phyloP scores from a whole-genome alignment of 352 stramenopile species.

The Thraustochytrium aureum region DNA sequence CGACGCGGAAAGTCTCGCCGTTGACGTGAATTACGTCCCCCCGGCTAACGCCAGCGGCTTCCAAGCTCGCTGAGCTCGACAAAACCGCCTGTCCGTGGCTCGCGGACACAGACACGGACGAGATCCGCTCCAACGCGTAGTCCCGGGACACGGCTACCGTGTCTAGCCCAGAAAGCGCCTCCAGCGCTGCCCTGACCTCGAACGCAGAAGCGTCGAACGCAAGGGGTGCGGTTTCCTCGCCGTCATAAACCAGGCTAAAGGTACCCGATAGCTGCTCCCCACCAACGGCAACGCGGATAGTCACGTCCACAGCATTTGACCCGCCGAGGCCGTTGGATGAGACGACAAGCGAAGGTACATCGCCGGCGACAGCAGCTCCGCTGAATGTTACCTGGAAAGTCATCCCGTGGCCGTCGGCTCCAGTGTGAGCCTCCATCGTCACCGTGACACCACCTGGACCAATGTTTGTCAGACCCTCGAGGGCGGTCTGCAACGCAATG shows the following conservation, averaged over 20 bases:
- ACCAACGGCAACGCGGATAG: conserved; percentile 73
- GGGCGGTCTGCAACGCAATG: not conserved
- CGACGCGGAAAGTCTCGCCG: conserved; percentile 39
- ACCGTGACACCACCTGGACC: conserved; percentile 19
- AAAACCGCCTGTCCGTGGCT: not conserved
- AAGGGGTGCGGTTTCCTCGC: conserved; percentile 72
- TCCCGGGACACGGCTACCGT: conserved; percentile 60
- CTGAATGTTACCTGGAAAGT: conserved; percentile 15
- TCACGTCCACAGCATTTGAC: not conserved
- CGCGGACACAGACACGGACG: not conserved
- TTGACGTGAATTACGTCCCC: conserved; percentile 26
- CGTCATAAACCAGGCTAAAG: conserved; percentile 81
- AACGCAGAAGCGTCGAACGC: conserved; percentile 70
- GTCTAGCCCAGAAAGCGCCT: conserved; percentile 62
- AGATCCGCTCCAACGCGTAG: not conserved
- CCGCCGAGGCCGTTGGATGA: not conserved
- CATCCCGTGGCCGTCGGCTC: conserved; percentile 23
- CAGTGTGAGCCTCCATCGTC: conserved; percentile 6
- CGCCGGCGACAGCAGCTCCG: conserved; percentile 12
- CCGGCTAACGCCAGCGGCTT: not conserved
- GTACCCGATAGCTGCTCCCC: conserved; percentile 74
- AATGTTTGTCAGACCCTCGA: conserved; percentile 28
- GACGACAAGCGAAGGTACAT: conserved; percentile 11
- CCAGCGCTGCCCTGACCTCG: conserved; percentile 69
- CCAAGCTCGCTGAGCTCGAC: not conserved